phyloP scores from a whole-genome alignment of 345 rosid genomes.

The Dovyalis caffra region DNA sequence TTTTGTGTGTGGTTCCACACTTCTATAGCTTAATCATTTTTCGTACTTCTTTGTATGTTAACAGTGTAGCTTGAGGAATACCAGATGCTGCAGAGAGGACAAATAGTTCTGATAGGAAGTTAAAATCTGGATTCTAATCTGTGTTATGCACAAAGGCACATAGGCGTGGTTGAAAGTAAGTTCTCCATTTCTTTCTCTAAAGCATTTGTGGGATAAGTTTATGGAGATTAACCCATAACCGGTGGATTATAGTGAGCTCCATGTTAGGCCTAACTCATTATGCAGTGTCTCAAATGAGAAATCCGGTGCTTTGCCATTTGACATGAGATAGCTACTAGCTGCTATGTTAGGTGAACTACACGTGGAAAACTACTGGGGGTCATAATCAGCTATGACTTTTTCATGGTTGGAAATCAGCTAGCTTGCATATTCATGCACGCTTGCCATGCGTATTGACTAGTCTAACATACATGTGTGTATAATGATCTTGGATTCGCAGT shows the following conservation, averaged over 20 bases:
- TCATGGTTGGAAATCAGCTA: slow-evolving; percentile 22
- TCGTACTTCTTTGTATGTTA: not conserved
- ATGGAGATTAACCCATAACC: slow-evolving; percentile 4
- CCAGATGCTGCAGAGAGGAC: not conserved
- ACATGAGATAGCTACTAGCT: slow-evolving; percentile 41
- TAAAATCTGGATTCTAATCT: not conserved
- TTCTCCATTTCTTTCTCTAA: not conserved
- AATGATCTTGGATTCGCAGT: slow-evolving; percentile 16
- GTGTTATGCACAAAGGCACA: not conserved
- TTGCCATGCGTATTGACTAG: slow-evolving; percentile 34
- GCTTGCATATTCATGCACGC: slow-evolving; percentile 18
- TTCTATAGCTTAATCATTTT: not conserved
- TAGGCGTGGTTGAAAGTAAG: not conserved
- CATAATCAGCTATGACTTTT: slow-evolving; percentile 41
- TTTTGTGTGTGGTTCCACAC: not conserved
- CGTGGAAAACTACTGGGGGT: slow-evolving; percentile 65
- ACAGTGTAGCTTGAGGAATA: not conserved
- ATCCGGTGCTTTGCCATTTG: slow-evolving; percentile 44
- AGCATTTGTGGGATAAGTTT: slow-evolving; percentile 6
- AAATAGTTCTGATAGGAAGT: too few species aligned
- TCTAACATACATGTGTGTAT: slow-evolving; percentile 23
- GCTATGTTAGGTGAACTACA: slow-evolving; percentile 66
- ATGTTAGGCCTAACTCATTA: slow-evolving; percentile 51
- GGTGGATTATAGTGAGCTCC: slow-evolving; percentile 14
- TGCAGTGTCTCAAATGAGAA: slow-evolving; percentile 26